Percentiles rank a stretch among this genome's conserved stretches.
phyloP scores from a whole-genome alignment of 345 rosid species.

The Heritiera littoralis region DNA sequence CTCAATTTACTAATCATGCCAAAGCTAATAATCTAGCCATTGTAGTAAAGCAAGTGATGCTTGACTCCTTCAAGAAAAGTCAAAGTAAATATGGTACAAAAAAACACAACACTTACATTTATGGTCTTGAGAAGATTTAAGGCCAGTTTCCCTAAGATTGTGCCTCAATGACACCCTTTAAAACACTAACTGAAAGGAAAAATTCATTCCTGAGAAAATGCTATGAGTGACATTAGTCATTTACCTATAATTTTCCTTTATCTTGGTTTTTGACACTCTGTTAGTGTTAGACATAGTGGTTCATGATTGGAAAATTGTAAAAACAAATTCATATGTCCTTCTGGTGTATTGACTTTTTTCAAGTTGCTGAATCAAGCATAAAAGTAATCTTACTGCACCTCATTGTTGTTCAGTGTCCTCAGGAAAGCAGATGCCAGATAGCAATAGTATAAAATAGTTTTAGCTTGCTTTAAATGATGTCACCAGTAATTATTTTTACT shows the following conservation, averaged over 20 bases:
- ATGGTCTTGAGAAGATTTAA: neutral
- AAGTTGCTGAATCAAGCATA: neutral
- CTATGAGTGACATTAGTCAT: neutral
- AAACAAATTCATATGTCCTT: neutral
- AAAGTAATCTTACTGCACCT: neutral
- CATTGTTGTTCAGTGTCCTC: neutral
- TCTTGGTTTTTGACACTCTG: neutral
- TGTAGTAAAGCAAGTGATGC: neutral
- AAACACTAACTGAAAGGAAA: neutral
- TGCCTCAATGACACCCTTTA: neutral
- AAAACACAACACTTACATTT: neutral
- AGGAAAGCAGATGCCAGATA: neutral
- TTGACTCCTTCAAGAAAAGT: neutral
- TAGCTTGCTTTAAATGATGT: slow-evolving; percentile 7
- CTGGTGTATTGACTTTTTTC: neutral
- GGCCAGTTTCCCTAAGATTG: neutral
- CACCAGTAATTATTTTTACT: slow-evolving; percentile 10
- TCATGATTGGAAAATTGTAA: neutral
- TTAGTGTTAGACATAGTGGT: neutral
- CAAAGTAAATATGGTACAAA: neutral
- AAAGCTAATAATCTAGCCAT: neutral
- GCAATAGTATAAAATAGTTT: neutral
- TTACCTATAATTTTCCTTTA: neutral
- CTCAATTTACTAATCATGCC: neutral
- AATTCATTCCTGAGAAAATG: neutral